Percentiles rank a stretch among this genome's conserved stretches.
Evolutionary conservation across 495 filamentous ascomycete genomes (phyloP).

Genomic region (Podospora didyma): DNA sequence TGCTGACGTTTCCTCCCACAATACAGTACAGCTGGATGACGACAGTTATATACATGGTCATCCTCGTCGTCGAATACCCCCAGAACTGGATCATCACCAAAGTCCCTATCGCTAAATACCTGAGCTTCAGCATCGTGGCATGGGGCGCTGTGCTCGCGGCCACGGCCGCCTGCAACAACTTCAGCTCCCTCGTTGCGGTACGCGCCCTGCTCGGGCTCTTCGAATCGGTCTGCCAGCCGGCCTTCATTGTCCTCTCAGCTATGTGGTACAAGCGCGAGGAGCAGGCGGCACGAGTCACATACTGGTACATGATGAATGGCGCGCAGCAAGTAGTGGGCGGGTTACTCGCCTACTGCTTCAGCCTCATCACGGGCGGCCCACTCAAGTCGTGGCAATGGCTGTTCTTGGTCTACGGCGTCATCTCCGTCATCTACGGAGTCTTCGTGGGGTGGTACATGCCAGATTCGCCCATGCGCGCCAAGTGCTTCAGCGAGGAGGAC

Average conservation of each 20-base stretch:
- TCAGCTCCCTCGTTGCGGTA: constrained; percentile 50
- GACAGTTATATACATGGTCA: constrained; percentile 51
- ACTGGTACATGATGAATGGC: constrained; percentile 72
- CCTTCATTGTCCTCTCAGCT: constrained; percentile 57
- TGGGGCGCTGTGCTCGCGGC: constrained; percentile 57
- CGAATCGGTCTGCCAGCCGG: constrained; percentile 63
- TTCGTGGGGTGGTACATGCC: constrained; percentile 60
- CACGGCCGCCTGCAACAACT: constrained; percentile 56
- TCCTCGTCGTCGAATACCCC: constrained; percentile 51
- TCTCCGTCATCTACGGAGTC: constrained; percentile 52
- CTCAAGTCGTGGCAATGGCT: constrained; percentile 52
- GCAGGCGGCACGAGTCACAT: constrained; percentile 60
- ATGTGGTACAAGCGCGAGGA: constrained; percentile 73
- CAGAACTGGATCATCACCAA: constrained; percentile 50
- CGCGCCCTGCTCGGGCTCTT: constrained; percentile 64
- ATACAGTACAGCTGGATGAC: constrained; percentile 50
- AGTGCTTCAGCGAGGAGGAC: constrained; percentile 53
- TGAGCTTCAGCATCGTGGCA: constrained; percentile 56
- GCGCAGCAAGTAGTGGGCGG: constrained; percentile 54
- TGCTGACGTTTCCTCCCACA: no score
- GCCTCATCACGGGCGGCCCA: constrained; percentile 40
- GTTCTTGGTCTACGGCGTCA: constrained; percentile 49
- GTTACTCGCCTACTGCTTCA: constrained; percentile 54
- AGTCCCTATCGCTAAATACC: constrained; percentile 53
- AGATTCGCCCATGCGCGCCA: constrained; percentile 59